phyloP scores from a whole-genome alignment of 2,329 filamentous ascomycete species.

The Claviceps pusilla region DNA sequence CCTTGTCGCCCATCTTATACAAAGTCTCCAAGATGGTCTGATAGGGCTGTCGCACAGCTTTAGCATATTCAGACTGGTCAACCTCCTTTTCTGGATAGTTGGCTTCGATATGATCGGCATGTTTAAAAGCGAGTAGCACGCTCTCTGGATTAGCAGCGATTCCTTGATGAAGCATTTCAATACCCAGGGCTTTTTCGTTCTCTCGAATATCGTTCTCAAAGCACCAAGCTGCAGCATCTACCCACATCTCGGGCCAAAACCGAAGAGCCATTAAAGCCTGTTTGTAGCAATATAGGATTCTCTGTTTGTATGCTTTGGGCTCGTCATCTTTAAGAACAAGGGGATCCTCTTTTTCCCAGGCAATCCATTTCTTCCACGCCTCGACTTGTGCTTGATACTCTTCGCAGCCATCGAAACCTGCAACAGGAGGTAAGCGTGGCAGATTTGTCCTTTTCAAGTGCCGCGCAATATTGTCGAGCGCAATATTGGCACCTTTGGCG shows the following conservation, averaged over 20 bases:
- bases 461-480: slow-evolving; percentile 75
- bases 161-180: slow-evolving; percentile 67
- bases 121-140: slow-evolving; percentile 75
- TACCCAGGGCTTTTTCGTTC: slow-evolving; percentile 47
- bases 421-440: slow-evolving; percentile 65
- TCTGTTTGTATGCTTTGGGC: slow-evolving; percentile 54
- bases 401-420: slow-evolving; percentile 72
- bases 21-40: slow-evolving; percentile 70
- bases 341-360: slow-evolving; percentile 89
- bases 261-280: slow-evolving; percentile 84
- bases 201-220: slow-evolving; percentile 56
- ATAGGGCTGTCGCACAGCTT: slow-evolving; percentile 68
- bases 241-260: slow-evolving; percentile 95
- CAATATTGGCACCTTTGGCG: slow-evolving; percentile 76
- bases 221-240: slow-evolving; percentile 85
- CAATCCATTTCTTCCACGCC: slow-evolving; percentile 85
- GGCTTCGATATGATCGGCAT: slow-evolving; percentile 73
- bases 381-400: slow-evolving; percentile 75
- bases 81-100: slow-evolving; percentile 63
- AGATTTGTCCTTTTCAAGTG: slow-evolving; percentile 63
- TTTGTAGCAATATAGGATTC: slow-evolving; percentile 81
- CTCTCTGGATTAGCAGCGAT: slow-evolving; percentile 87
- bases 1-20: slow-evolving; percentile 70
- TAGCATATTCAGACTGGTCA: slow-evolving; percentile 61
- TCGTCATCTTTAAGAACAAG: slow-evolving; percentile 77